phyloP scores from a whole-genome alignment of 139 green algal genomes.

The Coelastrella sp. region DNA sequence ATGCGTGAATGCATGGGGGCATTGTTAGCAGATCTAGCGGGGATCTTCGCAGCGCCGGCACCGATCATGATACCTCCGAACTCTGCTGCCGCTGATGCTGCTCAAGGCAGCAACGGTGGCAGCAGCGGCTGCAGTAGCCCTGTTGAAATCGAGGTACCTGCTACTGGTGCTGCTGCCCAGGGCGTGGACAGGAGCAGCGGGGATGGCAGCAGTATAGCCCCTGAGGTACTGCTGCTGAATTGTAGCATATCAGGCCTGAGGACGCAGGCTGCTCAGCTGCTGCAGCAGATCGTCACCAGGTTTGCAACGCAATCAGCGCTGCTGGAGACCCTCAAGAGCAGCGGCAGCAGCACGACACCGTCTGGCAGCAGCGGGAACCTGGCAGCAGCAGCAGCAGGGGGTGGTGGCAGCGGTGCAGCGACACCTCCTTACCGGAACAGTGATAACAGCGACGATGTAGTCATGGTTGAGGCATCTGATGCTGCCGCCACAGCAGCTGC shows the following conservation, averaged over 20 bases:
- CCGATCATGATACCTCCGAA: background rate
- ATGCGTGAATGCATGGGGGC: conserved; percentile 36
- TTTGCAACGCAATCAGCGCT: conserved; percentile 20
- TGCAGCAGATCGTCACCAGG: background rate
- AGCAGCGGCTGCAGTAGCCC: conserved; percentile 39
- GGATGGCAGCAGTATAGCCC: no score
- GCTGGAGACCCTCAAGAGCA: conserved; percentile 42
- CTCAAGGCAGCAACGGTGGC: background rate
- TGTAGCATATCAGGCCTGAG: conserved; percentile 22
- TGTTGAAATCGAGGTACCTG: conserved; percentile 19
- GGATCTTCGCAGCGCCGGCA: conserved; percentile 35
- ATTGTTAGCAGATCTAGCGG: conserved; percentile 47
- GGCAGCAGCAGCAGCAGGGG: conserved; percentile 35
- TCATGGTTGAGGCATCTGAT: conserved; percentile 52
- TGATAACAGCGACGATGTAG: conserved; percentile 36
- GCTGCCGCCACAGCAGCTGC: conserved; percentile 8
- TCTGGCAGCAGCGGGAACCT: background rate
- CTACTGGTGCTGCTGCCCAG: background rate
- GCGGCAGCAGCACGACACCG: conserved; percentile 18
- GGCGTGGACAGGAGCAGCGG: no score
- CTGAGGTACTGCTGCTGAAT: conserved; percentile 40
- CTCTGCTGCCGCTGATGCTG: background rate
- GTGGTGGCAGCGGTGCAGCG: background rate
- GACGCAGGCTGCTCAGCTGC: conserved; percentile 10
- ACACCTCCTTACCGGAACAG: background rate